Percentiles rank a stretch among this genome's conserved stretches.
Evolutionary conservation across 176 grass and related monocot genomes (phyloP).

Genomic region (Triticum dicoccoides): DNA sequence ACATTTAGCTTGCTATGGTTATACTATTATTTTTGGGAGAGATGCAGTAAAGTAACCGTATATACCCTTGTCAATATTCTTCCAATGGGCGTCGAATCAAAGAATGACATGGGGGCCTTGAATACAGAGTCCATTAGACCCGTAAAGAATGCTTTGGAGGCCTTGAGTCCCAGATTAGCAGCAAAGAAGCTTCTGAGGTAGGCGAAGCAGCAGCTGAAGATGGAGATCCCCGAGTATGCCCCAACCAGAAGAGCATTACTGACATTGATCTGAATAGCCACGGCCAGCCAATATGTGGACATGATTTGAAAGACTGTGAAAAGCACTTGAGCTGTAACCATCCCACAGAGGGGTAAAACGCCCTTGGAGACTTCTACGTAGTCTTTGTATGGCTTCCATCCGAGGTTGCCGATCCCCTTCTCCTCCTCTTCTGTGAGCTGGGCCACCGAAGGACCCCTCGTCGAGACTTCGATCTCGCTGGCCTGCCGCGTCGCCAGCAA

Average conservation of each 20-base stretch:
- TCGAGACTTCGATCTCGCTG: conserved; percentile 47
- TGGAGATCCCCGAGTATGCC: conserved; percentile 67
- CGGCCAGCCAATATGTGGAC: conserved; percentile 72
- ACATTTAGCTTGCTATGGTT: neutral
- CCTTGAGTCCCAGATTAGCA: conserved; percentile 60
- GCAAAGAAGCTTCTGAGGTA: conserved; percentile 59
- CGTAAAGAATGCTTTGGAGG: conserved; percentile 84
- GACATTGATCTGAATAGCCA: conserved; percentile 64
- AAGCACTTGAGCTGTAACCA: conserved; percentile 37
- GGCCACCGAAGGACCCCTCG: conserved; percentile 32
- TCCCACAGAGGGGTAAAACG: conserved; percentile 32
- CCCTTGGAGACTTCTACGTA: conserved; percentile 74
- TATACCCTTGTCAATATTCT: conserved; percentile 90
- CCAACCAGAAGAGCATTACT: conserved; percentile 60
- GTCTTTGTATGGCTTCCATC: conserved; percentile 89
- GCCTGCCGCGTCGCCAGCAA: conserved; percentile 33
- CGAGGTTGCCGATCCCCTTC: conserved; percentile 70
- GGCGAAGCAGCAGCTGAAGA: conserved; percentile 57
- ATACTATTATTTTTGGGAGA: neutral
- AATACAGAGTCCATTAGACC: conserved; percentile 82
- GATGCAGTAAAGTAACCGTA: neutral
- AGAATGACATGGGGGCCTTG: conserved; percentile 91
- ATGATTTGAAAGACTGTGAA: conserved; percentile 61
- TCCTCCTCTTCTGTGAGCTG: conserved; percentile 83
- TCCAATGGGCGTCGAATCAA: conserved; percentile 90